Conservation (phyloP, 2,329 filamentous ascomycete genomes). For the Allantophomopsis lycopodina region DNA sequence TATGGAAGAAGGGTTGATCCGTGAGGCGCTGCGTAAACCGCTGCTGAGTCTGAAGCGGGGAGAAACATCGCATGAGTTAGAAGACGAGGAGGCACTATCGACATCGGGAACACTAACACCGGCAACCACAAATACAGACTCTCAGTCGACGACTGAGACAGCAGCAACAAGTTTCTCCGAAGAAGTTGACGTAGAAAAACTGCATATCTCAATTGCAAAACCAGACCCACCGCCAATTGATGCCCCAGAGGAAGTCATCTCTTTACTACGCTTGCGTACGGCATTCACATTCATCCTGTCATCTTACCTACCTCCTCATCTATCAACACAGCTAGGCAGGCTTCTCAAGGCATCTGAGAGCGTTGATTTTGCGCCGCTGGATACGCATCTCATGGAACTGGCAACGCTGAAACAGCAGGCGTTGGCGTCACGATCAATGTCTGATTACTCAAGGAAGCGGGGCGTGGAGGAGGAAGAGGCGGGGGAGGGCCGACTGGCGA, state of each 20-base stretch:
- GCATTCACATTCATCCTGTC: slow-evolving; percentile 33
- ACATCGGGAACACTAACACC: slow-evolving; percentile 16
- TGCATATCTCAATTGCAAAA: slow-evolving; percentile 2
- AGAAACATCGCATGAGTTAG: slow-evolving; percentile 21
- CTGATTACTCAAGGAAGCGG: slow-evolving; percentile 61
- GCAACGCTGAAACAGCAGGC: slow-evolving; percentile 58
- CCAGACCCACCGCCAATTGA: slow-evolving; percentile 8
- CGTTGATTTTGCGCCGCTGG: slow-evolving; percentile 57
- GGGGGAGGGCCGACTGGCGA: slow-evolving; percentile 50
- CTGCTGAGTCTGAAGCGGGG: slow-evolving; percentile 54
- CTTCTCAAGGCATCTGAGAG: slow-evolving; percentile 20
- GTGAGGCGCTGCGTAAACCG: slow-evolving; percentile 61
- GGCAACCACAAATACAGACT: slow-evolving; percentile 17
- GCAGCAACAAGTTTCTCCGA: slow-evolving; percentile 21
- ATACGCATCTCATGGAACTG: slow-evolving; percentile 54
- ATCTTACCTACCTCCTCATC: slow-evolving; percentile 27
- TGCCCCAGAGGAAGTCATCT: slow-evolving; percentile 21
- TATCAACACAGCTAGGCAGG: slow-evolving; percentile 23
- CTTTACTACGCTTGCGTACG: slow-evolving; percentile 31
- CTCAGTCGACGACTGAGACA: slow-evolving; percentile 18
- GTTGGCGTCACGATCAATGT: slow-evolving; percentile 49
- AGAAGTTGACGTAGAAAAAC: slow-evolving; percentile 1
- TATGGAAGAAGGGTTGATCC: slow-evolving; percentile 77
- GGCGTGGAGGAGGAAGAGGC: slow-evolving; percentile 46
- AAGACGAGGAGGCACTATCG: slow-evolving; percentile 11